A percentile compares a stretch with the other conserved stretches of the same genome.
phyloP scores from a whole-genome alignment of 2,329 filamentous ascomycete genomes.

The Ascochyta rabiei region DNA sequence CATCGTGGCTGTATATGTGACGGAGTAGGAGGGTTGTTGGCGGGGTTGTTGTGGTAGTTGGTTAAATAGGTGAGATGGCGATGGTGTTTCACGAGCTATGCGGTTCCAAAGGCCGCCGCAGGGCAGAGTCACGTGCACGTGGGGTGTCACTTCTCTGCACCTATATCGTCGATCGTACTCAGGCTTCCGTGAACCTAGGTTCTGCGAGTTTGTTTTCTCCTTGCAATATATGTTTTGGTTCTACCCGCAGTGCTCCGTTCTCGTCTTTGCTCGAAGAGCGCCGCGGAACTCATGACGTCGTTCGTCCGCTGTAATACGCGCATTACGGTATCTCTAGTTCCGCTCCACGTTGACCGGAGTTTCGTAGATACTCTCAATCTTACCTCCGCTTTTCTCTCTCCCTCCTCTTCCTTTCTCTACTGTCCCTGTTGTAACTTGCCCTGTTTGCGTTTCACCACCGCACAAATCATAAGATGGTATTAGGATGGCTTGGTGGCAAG shows the following conservation, averaged over 20 bases:
- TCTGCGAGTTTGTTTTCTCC: background rate
- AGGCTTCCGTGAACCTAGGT: constrained; percentile 1
- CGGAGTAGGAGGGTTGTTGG: background rate
- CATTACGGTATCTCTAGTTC: constrained; percentile 14
- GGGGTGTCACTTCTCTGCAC: constrained; percentile 1
- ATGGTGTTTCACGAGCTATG: constrained; percentile 12
- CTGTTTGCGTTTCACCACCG: background rate
- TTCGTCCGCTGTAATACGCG: constrained; percentile 12
- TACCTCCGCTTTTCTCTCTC: constrained; percentile 5
- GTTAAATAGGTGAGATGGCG: constrained; percentile 9
- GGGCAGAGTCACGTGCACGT: constrained; percentile 10
- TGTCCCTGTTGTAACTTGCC: constrained; percentile 8
- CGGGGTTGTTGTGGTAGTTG: background rate
- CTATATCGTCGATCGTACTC: background rate
- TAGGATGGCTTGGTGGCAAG: constrained; percentile 49
- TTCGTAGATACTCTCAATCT: constrained; percentile 10
- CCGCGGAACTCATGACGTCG: constrained; percentile 3
- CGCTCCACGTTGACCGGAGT: constrained; percentile 10
- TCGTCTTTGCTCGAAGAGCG: background rate
- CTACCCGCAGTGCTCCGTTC: background rate
- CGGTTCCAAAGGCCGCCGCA: constrained; percentile 5
- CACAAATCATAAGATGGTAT: constrained; percentile 30
- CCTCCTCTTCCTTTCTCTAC: background rate
- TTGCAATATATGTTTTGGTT: background rate
- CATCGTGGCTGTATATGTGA: constrained; percentile 46